Evolutionary conservation across 2,329 filamentous ascomycete species (phyloP).

Genomic region (Aureobasidium pullulans): DNA sequence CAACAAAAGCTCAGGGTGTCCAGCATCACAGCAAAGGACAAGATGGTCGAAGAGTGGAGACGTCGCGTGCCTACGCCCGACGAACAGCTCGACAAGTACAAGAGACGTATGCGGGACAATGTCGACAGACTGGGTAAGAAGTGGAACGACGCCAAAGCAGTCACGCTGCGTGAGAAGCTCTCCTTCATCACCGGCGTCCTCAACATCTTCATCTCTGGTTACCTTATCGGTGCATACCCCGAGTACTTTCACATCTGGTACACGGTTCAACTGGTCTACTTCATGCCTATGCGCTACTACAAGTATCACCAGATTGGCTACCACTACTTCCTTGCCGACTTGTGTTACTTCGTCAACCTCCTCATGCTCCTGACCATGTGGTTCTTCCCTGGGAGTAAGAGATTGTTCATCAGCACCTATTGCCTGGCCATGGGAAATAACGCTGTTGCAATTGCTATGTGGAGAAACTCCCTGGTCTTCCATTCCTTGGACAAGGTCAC

Average conservation of each 20-base stretch:
- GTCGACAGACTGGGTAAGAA: conserved; percentile 79
- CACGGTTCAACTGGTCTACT: conserved; percentile 55
- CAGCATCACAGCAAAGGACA: conserved; percentile 72
- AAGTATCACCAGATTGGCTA: conserved; percentile 87
- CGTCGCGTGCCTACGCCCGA: conserved; percentile 78
- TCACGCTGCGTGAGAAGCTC: conserved; percentile 86
- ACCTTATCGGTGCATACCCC: conserved; percentile 78
- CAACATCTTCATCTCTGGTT: conserved; percentile 96
- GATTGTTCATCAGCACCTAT: conserved; percentile 84
- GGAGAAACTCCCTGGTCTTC: conserved; percentile 96
- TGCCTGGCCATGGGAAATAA: conserved; percentile 95
- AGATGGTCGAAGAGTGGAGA: conserved; percentile 89
- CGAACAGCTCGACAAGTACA: conserved; percentile 87
- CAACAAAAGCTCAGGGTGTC: conserved; percentile 71
- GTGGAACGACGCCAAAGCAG: conserved; percentile 84
- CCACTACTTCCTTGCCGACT: conserved; percentile 93
- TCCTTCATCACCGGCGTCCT: conserved; percentile 94
- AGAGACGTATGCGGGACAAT: conserved; percentile 74
- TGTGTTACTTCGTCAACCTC: conserved; percentile 97
- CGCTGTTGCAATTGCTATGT: conserved; percentile 96
- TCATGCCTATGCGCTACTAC: conserved; percentile 93
- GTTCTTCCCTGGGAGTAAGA: conserved; percentile 83
- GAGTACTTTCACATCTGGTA: conserved; percentile 92
- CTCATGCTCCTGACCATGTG: conserved; percentile 76
- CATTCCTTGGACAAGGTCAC: conserved; percentile 98